Evolutionary conservation across 257 asterid genomes (phyloP), one percentile per base, ranked within the genome.

Genomic region (Fraxinus americana): DNA sequence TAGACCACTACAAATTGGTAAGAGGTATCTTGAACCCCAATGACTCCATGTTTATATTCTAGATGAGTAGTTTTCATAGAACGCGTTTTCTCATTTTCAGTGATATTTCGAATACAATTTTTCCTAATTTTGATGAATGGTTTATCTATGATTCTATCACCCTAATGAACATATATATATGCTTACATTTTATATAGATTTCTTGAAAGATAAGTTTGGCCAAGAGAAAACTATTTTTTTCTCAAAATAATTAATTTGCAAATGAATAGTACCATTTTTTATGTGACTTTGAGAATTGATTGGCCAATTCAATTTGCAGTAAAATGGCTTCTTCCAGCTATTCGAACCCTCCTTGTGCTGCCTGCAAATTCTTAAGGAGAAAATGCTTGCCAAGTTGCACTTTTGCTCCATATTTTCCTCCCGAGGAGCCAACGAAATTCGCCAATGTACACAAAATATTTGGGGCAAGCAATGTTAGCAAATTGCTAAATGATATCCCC

Each of bases 261-360:
- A 9, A 39, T 38, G 6, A n/a, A 70, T 70, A n/a, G n/a, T 38
- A 38, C 61, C 34, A 10, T 21, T 23, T 38, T 73, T 30, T 30
- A 6, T 0, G 32, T 39, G 45, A 39, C 13, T 39, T 39, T 9
- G 14, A 39, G 11, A 41, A 41, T 41, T 10, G 48, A 41, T 41
- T 41, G 48, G 48, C 48, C 48, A 11, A 41, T 43, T 10, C 16
- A 12, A 45, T 25, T 52, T 79, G 80, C 77, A 57, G 23, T 70
- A 59, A 76, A 43, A 83, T 86, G 94, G 85, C 95, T 78, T 87
- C 92, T 25, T 83, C 91, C 67, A 80, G 78, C 82, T 83, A 86
- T 67, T 87, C 91, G 71, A 90, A 86, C 85, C 88, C 97, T 12
- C 97, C 97, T 0, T 92, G 98, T 76, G 98, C 98, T 4, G 98